phyloP scores from a whole-genome alignment of 1,139 yeast species.

The Petasospora fabianii region DNA sequence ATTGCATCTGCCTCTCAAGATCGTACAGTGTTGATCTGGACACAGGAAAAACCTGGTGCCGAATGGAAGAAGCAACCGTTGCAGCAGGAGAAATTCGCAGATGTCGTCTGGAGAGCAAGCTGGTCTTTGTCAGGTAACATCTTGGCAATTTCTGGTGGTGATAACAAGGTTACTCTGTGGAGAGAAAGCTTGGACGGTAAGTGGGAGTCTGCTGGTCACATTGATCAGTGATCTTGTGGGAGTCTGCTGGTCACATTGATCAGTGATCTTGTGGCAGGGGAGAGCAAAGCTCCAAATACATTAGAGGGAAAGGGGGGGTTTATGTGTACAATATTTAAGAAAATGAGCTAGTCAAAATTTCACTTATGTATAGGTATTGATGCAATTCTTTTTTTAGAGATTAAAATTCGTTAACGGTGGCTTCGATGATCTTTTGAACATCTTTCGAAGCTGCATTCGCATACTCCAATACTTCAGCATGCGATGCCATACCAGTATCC shows the following conservation, averaged over 20 bases:
- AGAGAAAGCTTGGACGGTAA: slow-evolving; percentile 89
- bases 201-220: slow-evolving; percentile 97
- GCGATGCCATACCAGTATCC: slow-evolving; percentile 80
- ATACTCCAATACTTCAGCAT: slow-evolving; percentile 81
- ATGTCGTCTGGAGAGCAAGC: slow-evolving; percentile 97
- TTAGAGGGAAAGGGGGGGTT: neutral
- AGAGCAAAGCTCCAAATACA: too few relatives aligned
- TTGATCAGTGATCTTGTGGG: slow-evolving; percentile 69
- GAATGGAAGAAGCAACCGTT: slow-evolving; percentile 80
- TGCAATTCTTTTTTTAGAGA: neutral
- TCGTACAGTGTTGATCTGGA: slow-evolving; percentile 92
- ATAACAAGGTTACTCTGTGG: slow-evolving; percentile 94
- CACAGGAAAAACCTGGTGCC: slow-evolving; percentile 62
- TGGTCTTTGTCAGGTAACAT: slow-evolving; percentile 97
- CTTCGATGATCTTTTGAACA: slow-evolving; percentile 66
- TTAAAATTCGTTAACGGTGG: slow-evolving; percentile 47
- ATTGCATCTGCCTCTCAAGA: slow-evolving; percentile 99
- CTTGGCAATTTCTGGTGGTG: slow-evolving; percentile 94
- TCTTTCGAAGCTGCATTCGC: slow-evolving; percentile 80
- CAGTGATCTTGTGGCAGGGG: too few relatives aligned
- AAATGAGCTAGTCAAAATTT: neutral
- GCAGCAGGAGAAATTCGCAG: slow-evolving; percentile 83
- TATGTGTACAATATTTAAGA: neutral
- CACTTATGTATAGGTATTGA: neutral
- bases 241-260: slow-evolving; percentile 71